Conservation (phyloP, 306 rosid species). For the Medicago arabica region DNA sequence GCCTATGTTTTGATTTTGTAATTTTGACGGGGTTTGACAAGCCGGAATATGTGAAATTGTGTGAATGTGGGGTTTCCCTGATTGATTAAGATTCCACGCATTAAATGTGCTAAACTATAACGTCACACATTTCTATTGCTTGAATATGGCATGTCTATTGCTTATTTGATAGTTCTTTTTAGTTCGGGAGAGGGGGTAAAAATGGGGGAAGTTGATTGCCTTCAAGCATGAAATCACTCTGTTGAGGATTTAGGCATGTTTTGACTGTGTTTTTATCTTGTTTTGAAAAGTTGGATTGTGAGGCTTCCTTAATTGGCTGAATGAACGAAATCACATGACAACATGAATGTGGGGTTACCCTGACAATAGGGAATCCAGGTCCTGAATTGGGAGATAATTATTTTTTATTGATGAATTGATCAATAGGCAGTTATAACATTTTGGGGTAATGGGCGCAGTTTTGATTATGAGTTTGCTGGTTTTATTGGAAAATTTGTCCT, state of each 20-base stretch:
- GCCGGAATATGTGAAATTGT: neutral
- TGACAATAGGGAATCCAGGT: neutral
- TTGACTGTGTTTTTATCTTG: neutral
- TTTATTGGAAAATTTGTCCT: neutral
- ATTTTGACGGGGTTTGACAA: neutral
- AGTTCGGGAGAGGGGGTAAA: no score
- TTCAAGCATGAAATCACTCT: no score
- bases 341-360: neutral
- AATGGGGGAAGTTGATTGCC: no score
- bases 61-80: neutral
- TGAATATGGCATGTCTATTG: no score
- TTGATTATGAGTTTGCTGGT: constrained; percentile 3
- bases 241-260: neutral
- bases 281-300: neutral
- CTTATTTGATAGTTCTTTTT: no score
- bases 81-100: no score
- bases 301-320: neutral
- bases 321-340: neutral
- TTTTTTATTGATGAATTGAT: constrained; percentile 1
- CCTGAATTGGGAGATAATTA: neutral
- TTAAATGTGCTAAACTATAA: no score
- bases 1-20: neutral
- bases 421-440: neutral
- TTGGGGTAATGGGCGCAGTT: neutral
- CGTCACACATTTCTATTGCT: no score